Base-by-base conservation (phyloP, 2,329 filamentous ascomycete genomes). In the Fusarium neocosmosporiellum region DNA sequence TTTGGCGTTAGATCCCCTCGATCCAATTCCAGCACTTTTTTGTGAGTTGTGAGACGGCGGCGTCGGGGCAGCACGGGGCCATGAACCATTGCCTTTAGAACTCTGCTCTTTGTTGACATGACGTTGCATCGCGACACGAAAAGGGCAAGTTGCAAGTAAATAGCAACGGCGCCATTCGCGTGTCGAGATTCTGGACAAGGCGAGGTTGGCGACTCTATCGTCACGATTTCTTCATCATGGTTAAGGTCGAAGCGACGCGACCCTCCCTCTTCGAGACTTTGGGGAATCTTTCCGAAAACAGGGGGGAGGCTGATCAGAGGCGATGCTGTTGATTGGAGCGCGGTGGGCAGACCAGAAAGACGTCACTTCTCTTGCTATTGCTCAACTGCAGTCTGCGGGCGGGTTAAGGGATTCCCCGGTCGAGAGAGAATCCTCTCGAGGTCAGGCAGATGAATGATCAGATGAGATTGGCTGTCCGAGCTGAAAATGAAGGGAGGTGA, bases 61-160 rank as follows among this genome's bases (percentile, higher is more conserved):
- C 60, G 60, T 57, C 22, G n/a, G 59, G 24, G 43, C 59, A 46
- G 46, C 60, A 43, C 24, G 27, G 36, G 37, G 60, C 24, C 27
- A 59, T 29, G 41, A 65, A 59, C 62, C 62, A 33, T 59, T 60
- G 62, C 48, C 43, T 36, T 59, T 39, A 53, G 59, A 29, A 53
- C 31, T 41, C 59, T 65, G 57, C 61, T 36, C 34, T 71, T 63
- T 72, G 66, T 72, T 70, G 70, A 63, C 70, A 66, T 72, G 65
- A 71, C 59, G 70, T 72, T 72, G 62, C 69, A 72, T 74, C 31
- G 27, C 53, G 50, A 65, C 54, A 65, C 59, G 24, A 22, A 68
- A 53, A 22, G 31, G 61, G 24, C 20, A 69, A 66, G 48, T 31
- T 46, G 59, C n/a, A 31, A 58, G 55, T 64, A 64, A 72, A 69